Percentiles rank a stretch among this genome's conserved stretches.
These are phyloP conservation scores for Arachis stenosperma DNA, from an alignment of 306 rosid genomes.

Conservation along the genomic window DNA sequence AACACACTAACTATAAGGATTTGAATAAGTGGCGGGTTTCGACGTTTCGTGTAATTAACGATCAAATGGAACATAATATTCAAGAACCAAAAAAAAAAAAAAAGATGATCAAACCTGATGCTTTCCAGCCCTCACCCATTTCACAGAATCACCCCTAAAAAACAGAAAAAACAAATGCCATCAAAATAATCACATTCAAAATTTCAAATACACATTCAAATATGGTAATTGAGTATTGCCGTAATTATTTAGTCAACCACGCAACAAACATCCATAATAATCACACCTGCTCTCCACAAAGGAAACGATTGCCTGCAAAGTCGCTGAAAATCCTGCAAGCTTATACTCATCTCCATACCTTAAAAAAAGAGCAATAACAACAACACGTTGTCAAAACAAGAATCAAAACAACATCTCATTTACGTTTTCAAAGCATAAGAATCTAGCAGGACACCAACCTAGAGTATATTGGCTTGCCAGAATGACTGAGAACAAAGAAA, in stretches of 20 bases:
- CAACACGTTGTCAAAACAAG: slow-evolving; percentile 1
- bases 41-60: not conserved
- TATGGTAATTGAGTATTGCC: not conserved
- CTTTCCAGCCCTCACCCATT: slow-evolving; percentile 86
- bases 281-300: slow-evolving; percentile 86
- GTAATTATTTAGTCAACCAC: slow-evolving; percentile 15
- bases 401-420: slow-evolving; percentile 3
- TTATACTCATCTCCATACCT: slow-evolving; percentile 96
- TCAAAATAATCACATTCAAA: slow-evolving; percentile 18
- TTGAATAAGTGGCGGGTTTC: not conserved
- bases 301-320: slow-evolving; percentile 94
- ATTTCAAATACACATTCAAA: not conserved
- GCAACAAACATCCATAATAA: slow-evolving; percentile 17
- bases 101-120: slow-evolving; percentile 69
- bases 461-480: slow-evolving; percentile 95
- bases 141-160: slow-evolving; percentile 82
- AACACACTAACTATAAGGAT: not conserved
- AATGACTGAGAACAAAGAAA: slow-evolving; percentile 84
- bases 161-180: slow-evolving; percentile 26
- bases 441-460: slow-evolving; percentile 57
- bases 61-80: slow-evolving; percentile 4
- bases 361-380: not conserved
- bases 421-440: not conserved
- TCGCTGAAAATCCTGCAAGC: slow-evolving; percentile 97
- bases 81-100: slow-evolving; percentile 20